phyloP scores from a whole-genome alignment of 1,284 basidiomycete species.

The Leccinum fuscescens region DNA sequence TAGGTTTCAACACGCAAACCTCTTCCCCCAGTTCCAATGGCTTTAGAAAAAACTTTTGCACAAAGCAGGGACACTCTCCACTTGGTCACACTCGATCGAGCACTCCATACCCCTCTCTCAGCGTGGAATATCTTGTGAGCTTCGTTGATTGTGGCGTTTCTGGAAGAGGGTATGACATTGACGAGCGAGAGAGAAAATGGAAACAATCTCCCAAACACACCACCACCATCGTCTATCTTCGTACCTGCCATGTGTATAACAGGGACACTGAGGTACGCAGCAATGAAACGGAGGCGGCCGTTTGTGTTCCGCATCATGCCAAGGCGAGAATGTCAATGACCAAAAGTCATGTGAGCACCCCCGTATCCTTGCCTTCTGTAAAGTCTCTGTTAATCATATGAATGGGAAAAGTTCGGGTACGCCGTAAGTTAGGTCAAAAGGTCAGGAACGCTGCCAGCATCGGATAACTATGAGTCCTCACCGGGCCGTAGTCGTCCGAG shows the following conservation, averaged over 20 bases:
- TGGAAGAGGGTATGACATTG: neutral
- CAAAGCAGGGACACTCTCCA: neutral
- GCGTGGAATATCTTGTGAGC: neutral
- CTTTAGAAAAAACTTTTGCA: neutral
- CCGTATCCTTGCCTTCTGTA: neutral
- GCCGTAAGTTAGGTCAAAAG: neutral
- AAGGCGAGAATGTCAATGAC: neutral
- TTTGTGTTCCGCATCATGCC: neutral
- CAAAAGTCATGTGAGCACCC: neutral
- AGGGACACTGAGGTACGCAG: neutral
- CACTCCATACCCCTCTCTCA: neutral
- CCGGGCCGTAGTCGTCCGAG: neutral
- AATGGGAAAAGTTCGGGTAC: neutral
- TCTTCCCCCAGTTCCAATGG: neutral
- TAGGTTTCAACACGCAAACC: neutral
- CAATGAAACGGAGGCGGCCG: neutral
- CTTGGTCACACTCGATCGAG: neutral
- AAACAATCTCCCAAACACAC: conserved; percentile 1
- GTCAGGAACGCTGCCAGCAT: neutral
- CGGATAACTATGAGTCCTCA: neutral
- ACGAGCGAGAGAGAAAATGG: neutral
- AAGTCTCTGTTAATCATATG: neutral
- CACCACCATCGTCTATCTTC: conserved; percentile 1
- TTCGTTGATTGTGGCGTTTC: neutral
- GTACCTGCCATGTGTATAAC: neutral